Conservation (phyloP, 2,329 filamentous ascomycete genomes). For the Chaetomiaceae sp. region DNA sequence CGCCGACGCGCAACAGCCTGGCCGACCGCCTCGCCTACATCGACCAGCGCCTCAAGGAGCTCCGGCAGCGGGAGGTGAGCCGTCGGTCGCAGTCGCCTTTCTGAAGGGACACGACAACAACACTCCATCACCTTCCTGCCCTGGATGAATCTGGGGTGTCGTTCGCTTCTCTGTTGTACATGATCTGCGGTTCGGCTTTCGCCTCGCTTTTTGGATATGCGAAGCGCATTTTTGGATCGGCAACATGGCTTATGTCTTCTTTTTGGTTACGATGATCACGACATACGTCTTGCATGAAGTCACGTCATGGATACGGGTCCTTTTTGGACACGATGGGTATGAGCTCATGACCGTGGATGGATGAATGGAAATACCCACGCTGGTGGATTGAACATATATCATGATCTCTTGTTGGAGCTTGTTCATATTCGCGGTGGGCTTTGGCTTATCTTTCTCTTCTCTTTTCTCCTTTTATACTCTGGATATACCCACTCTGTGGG, state of each 20-base stretch:
- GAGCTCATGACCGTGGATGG: constrained; percentile 11
- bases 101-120: constrained; percentile 30
- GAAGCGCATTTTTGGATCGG: background rate
- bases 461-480: constrained; percentile 6
- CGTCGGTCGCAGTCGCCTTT: constrained; percentile 49
- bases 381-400: constrained; percentile 25
- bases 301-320: background rate
- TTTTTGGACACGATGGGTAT: constrained; percentile 8
- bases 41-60: constrained; percentile 53
- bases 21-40: constrained; percentile 53
- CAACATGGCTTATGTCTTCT: too few species aligned
- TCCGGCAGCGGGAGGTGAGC: constrained; percentile 43
- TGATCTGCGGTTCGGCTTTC: constrained; percentile 15
- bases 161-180: constrained; percentile 27
- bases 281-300: constrained; percentile 13
- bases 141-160: background rate
- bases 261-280: constrained; percentile 17
- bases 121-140: background rate
- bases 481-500: constrained; percentile 10
- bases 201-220: background rate
- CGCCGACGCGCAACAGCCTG: constrained; percentile 41
- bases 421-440: constrained; percentile 24
- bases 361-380: constrained; percentile 25
- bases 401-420: constrained; percentile 13
- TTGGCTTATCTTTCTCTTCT: constrained; percentile 5